Evolutionary conservation across 345 rosid species (phyloP).

Genomic region (Kernera saxatilis): DNA sequence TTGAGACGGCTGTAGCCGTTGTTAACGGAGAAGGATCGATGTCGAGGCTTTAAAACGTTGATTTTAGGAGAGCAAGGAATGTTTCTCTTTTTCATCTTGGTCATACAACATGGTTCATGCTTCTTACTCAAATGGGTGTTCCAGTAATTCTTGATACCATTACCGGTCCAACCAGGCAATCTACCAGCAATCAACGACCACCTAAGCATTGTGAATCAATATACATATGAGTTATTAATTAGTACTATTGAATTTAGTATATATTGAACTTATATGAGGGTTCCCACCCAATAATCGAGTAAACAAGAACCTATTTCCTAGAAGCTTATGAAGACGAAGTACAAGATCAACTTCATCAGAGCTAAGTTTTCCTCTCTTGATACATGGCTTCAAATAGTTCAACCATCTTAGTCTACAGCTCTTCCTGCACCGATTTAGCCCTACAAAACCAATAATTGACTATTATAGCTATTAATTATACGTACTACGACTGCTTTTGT

Average conservation of each 20-base stretch:
- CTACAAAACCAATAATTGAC: conserved; percentile 21
- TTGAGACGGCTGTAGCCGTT: background rate
- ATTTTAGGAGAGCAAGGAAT: background rate
- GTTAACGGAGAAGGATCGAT: conserved; percentile 1
- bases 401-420: conserved; percentile 62
- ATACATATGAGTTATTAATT: too few relatives aligned
- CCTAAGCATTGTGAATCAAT: conserved; percentile 4
- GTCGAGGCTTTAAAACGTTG: conserved; percentile 11
- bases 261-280: too few relatives aligned
- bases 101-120: background rate
- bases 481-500: background rate
- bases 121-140: conserved; percentile 45
- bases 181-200: conserved; percentile 55
- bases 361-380: conserved; percentile 41
- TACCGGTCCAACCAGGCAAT: conserved; percentile 45
- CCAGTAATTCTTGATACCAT: conserved; percentile 49
- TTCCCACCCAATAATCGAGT: too few relatives aligned
- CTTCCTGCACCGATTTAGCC: conserved; percentile 56
- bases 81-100: background rate
- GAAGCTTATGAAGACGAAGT: conserved; percentile 47
- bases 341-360: conserved; percentile 56
- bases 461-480: background rate
- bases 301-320: conserved; percentile 44
- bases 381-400: conserved; percentile 48
- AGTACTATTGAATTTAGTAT: too few relatives aligned